Conservation (phyloP, 192 early-diverging fungal species). For the Entophlyctis helioformis region DNA sequence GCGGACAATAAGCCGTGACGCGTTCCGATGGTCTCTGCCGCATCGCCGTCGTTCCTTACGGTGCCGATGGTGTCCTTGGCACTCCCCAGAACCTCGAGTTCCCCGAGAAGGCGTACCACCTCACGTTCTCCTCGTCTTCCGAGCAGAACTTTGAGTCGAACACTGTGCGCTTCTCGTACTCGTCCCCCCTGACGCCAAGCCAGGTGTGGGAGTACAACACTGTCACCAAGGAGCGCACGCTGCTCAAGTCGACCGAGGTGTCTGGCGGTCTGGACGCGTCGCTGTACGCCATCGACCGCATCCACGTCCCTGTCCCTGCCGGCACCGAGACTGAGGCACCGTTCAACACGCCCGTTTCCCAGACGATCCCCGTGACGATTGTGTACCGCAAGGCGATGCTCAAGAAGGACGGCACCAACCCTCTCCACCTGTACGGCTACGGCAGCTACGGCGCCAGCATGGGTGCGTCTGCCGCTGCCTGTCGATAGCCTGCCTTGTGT, state of each 20-base stretch:
- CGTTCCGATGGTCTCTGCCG: too few relatives aligned
- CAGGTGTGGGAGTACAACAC: slow-evolving; percentile 19
- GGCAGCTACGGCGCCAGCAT: too few relatives aligned
- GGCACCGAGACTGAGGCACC: slow-evolving; percentile 13
- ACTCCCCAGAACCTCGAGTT: too few relatives aligned
- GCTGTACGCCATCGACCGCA: slow-evolving; percentile 16
- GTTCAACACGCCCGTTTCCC: slow-evolving; percentile 25
- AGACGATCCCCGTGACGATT: slow-evolving; percentile 28
- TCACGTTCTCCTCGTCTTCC: too few relatives aligned
- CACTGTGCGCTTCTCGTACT: slow-evolving; percentile 19
- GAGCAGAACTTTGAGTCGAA: slow-evolving; percentile 21
- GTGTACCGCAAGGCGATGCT: slow-evolving; percentile 25
- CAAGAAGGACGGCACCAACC: slow-evolving; percentile 26
- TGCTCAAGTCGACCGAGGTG: slow-evolving; percentile 16
- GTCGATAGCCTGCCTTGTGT: too few relatives aligned
- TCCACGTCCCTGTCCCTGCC: slow-evolving; percentile 18
- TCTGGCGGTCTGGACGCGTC: slow-evolving; percentile 14
- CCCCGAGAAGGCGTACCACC: too few relatives aligned
- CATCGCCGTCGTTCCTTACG: too few relatives aligned
- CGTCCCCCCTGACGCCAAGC: slow-evolving; percentile 16
- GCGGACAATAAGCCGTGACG: too few relatives aligned
- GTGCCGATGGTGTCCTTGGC: too few relatives aligned
- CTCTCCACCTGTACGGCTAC: slow-evolving; percentile 25
- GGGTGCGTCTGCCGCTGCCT: too few relatives aligned
- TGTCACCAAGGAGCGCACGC: not conserved